Percentiles rank a stretch among this genome's conserved stretches.
Evolutionary conservation across 2,329 filamentous ascomycete species (phyloP).

Genomic region (Neoarthrinium moseri): DNA sequence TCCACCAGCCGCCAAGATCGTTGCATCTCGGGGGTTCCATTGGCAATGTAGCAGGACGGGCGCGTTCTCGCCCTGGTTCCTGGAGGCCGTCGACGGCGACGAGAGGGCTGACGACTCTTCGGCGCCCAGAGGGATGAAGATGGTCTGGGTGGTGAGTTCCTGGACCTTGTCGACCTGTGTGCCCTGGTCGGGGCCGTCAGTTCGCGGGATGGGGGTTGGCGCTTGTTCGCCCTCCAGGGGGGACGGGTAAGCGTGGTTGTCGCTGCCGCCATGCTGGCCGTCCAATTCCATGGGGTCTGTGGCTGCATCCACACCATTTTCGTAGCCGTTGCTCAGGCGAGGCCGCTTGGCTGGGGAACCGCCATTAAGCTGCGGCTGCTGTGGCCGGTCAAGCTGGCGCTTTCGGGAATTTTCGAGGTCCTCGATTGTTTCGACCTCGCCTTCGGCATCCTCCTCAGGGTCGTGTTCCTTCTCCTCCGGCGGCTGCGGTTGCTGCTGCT

Average conservation of each 20-base stretch:
- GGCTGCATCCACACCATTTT: slow-evolving; percentile 49
- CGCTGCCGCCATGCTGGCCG: slow-evolving; percentile 39
- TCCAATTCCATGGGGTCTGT: slow-evolving; percentile 62
- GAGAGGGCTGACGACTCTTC: slow-evolving; percentile 35
- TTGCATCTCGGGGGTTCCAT: slow-evolving; percentile 66
- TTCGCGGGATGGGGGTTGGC: slow-evolving; percentile 51
- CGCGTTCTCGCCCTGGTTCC: slow-evolving; percentile 45
- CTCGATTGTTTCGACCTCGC: slow-evolving; percentile 30
- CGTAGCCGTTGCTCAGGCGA: slow-evolving; percentile 62
- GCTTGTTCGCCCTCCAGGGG: slow-evolving; percentile 58
- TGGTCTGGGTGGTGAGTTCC: slow-evolving; percentile 59
- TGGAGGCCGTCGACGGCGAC: slow-evolving; percentile 32
- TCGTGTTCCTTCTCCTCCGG: slow-evolving; percentile 27
- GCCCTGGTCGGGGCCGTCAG: slow-evolving; percentile 62
- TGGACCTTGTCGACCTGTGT: slow-evolving; percentile 64
- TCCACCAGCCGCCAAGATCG: slow-evolving; percentile 65
- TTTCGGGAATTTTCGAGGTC: slow-evolving; percentile 49
- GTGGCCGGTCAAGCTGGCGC: slow-evolving; percentile 43
- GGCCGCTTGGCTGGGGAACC: slow-evolving; percentile 59
- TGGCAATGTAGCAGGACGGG: slow-evolving; percentile 67
- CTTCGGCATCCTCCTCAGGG: slow-evolving; percentile 34
- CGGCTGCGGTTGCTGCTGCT: slow-evolving; percentile 18
- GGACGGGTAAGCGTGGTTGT: slow-evolving; percentile 65
- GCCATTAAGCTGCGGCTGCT: slow-evolving; percentile 46
- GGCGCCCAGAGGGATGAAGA: slow-evolving; percentile 54